Conservation (phyloP, 1,284 basidiomycete genomes). For the Xanthoconium separans region DNA sequence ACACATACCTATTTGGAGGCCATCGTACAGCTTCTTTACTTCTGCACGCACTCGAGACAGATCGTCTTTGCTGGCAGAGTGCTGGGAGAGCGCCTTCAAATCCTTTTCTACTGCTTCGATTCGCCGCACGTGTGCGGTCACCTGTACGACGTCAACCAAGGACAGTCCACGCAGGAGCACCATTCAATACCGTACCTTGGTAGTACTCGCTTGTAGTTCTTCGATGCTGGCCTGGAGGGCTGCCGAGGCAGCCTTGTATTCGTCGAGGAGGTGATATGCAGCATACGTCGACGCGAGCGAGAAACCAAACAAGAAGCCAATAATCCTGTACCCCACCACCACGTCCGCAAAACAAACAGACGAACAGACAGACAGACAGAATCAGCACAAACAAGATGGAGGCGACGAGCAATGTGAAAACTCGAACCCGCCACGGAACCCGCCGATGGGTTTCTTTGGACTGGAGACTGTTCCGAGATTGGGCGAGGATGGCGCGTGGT, state of each 20-base stretch:
- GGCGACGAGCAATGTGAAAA: background rate
- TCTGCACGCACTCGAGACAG: constrained; percentile 72
- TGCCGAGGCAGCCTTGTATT: constrained; percentile 85
- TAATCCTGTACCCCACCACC: constrained; percentile 51
- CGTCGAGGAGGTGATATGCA: constrained; percentile 85
- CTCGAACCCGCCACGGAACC: constrained; percentile 80
- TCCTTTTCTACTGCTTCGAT: constrained; percentile 90
- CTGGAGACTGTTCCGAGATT: constrained; percentile 56
- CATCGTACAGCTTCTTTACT: constrained; percentile 84
- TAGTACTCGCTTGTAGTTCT: constrained; percentile 81
- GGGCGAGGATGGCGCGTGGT: constrained; percentile 45
- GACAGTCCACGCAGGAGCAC: constrained; percentile 22
- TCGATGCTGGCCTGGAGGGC: constrained; percentile 84
- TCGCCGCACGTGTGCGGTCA: constrained; percentile 79
- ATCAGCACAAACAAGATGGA: constrained; percentile 9
- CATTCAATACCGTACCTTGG: constrained; percentile 50
- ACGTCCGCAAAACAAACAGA: background rate
- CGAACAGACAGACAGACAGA: no score
- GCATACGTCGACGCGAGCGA: constrained; percentile 82
- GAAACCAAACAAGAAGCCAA: constrained; percentile 90
- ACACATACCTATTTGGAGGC: constrained; percentile 70
- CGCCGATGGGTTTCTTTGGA: constrained; percentile 79
- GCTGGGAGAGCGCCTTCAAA: constrained; percentile 69
- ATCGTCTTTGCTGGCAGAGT: constrained; percentile 76
- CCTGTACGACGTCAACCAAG: constrained; percentile 41